A percentile compares a stretch with the other conserved stretches of the same genome.
Evolutionary conservation across 2,329 filamentous ascomycete species (phyloP).

Genomic region (Chrysosporium keratinophilum): DNA sequence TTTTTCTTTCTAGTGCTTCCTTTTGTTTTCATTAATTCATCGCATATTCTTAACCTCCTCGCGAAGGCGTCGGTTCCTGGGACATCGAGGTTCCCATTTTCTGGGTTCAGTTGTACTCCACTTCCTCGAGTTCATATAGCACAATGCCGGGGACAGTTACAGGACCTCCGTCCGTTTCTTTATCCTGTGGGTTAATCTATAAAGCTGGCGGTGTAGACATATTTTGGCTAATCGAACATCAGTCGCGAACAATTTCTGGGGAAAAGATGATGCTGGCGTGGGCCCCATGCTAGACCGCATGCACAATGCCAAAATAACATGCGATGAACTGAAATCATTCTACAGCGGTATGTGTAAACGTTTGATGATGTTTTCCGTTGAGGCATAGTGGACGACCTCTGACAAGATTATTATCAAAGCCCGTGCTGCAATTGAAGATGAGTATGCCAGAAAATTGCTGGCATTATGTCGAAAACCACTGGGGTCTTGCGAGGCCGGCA

Average conservation of each 20-base stretch:
- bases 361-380: not conserved
- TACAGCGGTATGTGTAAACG: conserved; percentile 55
- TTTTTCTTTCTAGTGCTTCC: not conserved
- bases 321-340: conserved; percentile 85
- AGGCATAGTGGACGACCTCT: not conserved
- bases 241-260: conserved; percentile 99
- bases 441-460: conserved; percentile 83
- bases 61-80: not conserved
- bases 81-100: not conserved
- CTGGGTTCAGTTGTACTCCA: not conserved
- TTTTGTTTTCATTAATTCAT: not conserved
- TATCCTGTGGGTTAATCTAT: conserved; percentile 49
- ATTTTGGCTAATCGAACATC: conserved; percentile 1
- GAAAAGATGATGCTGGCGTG: conserved; percentile 95
- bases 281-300: conserved; percentile 84
- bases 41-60: not conserved
- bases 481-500: conserved; percentile 77
- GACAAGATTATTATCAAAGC: conserved; percentile 40
- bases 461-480: conserved; percentile 78
- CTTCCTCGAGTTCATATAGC: conserved; percentile 2
- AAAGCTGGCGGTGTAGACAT: not conserved
- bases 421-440: conserved; percentile 88
- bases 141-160: conserved; percentile 51
- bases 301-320: conserved; percentile 86
- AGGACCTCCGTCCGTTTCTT: conserved; percentile 54